These are phyloP conservation scores for Narthecium ossifragum DNA, from an alignment of 106 monocot species.

Conservation along the genomic window DNA sequence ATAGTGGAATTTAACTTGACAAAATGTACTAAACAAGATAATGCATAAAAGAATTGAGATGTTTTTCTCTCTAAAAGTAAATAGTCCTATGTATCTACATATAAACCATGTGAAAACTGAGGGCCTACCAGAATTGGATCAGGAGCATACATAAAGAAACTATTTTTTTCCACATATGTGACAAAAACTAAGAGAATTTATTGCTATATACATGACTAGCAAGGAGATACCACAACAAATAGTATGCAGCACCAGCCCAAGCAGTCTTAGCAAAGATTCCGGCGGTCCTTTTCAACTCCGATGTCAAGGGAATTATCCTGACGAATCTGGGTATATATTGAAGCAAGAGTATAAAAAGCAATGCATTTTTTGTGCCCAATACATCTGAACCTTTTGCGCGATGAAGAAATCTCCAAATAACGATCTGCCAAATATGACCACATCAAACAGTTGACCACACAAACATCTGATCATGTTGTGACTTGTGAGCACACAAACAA, in stretches of 20 bases:
- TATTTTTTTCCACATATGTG: background rate
- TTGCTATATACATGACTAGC: conserved; percentile 56
- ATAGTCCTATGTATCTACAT: too few relatives aligned
- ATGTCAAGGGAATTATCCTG: conserved; percentile 37
- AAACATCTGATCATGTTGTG: background rate
- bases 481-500: background rate
- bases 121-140: too few relatives aligned
- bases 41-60: too few relatives aligned
- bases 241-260: conserved; percentile 57
- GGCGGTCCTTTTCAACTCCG: conserved; percentile 51
- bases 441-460: background rate
- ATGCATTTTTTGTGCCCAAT: conserved; percentile 34
- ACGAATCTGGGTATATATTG: conserved; percentile 58
- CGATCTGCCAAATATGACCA: conserved; percentile 21
- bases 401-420: conserved; percentile 52
- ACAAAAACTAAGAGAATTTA: background rate
- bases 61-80: too few relatives aligned
- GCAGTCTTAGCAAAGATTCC: conserved; percentile 60
- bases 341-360: conserved; percentile 32
- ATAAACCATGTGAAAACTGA: too few relatives aligned
- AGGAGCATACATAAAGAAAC: too few relatives aligned
- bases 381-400: conserved; percentile 44
- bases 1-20: too few relatives aligned
- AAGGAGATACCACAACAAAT: conserved; percentile 54
- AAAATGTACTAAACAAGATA: too few relatives aligned